These are phyloP conservation scores for Backusella parvicylindrica DNA, from an alignment of 192 early-diverging fungal genomes.

Conservation along the genomic window DNA sequence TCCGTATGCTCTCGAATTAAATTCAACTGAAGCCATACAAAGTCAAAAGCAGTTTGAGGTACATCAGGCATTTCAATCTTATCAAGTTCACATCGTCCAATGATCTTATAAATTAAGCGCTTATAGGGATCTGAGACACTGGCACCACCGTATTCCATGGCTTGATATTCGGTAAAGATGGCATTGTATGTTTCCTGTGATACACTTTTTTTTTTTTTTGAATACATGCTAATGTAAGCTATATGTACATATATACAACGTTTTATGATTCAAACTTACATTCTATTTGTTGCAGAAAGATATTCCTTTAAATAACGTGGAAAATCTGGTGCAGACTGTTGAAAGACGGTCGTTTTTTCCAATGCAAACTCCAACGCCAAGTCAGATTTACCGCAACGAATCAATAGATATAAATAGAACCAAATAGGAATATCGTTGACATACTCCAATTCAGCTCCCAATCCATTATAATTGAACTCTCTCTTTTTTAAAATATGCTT, in stretches of 20 bases:
- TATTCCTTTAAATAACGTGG: constrained; percentile 70
- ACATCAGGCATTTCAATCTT: constrained; percentile 64
- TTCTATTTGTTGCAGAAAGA: background rate
- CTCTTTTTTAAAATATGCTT: background rate
- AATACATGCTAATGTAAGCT: background rate
- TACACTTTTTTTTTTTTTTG: constrained; percentile 29
- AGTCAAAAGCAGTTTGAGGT: constrained; percentile 82
- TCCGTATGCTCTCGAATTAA: constrained; percentile 56
- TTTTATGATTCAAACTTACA: background rate
- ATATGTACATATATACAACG: too few relatives aligned
- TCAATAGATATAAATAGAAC: constrained; percentile 82
- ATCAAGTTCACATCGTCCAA: constrained; percentile 84
- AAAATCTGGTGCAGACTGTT: constrained; percentile 61
- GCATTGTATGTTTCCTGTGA: constrained; percentile 44
- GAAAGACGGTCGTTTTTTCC: constrained; percentile 48
- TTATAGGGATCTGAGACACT: constrained; percentile 85
- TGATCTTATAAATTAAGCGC: constrained; percentile 80
- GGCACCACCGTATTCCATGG: constrained; percentile 38
- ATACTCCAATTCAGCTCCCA: constrained; percentile 9
- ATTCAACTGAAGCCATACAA: constrained; percentile 78
- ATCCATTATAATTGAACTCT: background rate
- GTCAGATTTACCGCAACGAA: constrained; percentile 67
- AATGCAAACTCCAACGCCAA: constrained; percentile 69
- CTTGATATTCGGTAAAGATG: constrained; percentile 55
- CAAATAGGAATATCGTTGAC: constrained; percentile 67